Percentiles rank a stretch among this genome's conserved stretches.
Conservation (phyloP, 352 stramenopile species). For the Hyaloperonospora brassicae region DNA sequence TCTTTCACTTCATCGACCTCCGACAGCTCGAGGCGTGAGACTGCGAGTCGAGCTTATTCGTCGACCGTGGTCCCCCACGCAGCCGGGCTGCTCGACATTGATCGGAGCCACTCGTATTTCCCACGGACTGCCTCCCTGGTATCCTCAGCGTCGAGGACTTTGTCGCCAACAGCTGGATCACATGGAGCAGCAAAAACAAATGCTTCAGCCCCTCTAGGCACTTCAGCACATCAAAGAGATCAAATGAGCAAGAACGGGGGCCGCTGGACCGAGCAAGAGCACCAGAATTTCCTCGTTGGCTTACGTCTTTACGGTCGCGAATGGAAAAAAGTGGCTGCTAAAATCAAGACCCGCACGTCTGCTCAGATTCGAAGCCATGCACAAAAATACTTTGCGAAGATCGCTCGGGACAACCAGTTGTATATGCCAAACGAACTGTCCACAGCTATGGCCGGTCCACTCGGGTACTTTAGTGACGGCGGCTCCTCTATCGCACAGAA, state of each 20-base stretch:
- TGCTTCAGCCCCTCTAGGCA: constrained; percentile 15
- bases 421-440: constrained; percentile 36
- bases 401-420: constrained; percentile 69
- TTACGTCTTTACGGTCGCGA: constrained; percentile 92
- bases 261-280: constrained; percentile 92
- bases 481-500: constrained; percentile 50
- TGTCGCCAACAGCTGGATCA: constrained; percentile 18
- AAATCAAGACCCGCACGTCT: constrained; percentile 84
- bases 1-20: constrained; percentile 13
- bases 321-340: constrained; percentile 94
- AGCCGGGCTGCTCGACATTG: constrained; percentile 15
- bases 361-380: constrained; percentile 80
- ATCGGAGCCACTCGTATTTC: constrained; percentile 16
- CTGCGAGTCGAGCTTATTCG: constrained; percentile 9
- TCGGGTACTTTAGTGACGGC: constrained; percentile 56
- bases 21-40: constrained; percentile 5
- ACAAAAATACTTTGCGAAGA: constrained; percentile 85
- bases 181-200: constrained; percentile 18
- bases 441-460: constrained; percentile 12
- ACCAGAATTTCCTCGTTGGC: constrained; percentile 91
- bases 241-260: constrained; percentile 81
- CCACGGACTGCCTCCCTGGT: constrained; percentile 25
- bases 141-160: constrained; percentile 16
- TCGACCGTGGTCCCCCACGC: constrained; percentile 10
- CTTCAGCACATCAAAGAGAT: constrained; percentile 39